Conservation (phyloP, 148 eudicot genomes). For the Fagopyrum homotropicum region DNA sequence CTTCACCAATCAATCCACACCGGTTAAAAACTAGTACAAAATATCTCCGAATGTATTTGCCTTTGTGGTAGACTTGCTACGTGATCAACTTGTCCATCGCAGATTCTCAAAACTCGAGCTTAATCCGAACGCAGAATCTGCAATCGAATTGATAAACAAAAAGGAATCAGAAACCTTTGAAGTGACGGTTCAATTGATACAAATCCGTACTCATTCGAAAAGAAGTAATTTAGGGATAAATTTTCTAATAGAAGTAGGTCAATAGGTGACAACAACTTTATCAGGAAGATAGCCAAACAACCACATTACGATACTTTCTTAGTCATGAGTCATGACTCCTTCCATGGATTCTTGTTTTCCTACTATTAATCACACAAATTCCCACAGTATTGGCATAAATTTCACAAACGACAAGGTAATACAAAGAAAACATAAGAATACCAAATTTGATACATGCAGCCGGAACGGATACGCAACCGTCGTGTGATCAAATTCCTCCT, state of each 20-base stretch:
- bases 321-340: not conserved
- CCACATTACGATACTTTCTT: constrained; percentile 3
- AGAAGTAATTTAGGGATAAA: not conserved
- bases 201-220: not conserved
- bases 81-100: not conserved
- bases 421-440: not conserved
- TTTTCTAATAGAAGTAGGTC: not conserved
- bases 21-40: not conserved
- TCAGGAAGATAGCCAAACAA: not conserved
- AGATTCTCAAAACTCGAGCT: constrained; percentile 1
- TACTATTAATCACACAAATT: not conserved
- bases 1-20: not conserved
- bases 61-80: not conserved
- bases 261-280: not conserved
- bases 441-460: not conserved
- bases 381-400: not conserved
- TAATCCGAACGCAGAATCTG: constrained; percentile 9
- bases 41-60: not conserved
- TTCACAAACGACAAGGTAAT: not conserved
- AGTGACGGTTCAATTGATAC: not conserved
- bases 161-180: not conserved
- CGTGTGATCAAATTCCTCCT: not conserved
- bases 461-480: not conserved
- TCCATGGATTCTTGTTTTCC: not conserved
- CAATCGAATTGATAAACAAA: not conserved